A percentile compares a stretch with the other conserved stretches of the same genome.
Evolutionary conservation across 2,329 filamentous ascomycete species (phyloP).

Genomic region (Botryosphaeria dothidea): DNA sequence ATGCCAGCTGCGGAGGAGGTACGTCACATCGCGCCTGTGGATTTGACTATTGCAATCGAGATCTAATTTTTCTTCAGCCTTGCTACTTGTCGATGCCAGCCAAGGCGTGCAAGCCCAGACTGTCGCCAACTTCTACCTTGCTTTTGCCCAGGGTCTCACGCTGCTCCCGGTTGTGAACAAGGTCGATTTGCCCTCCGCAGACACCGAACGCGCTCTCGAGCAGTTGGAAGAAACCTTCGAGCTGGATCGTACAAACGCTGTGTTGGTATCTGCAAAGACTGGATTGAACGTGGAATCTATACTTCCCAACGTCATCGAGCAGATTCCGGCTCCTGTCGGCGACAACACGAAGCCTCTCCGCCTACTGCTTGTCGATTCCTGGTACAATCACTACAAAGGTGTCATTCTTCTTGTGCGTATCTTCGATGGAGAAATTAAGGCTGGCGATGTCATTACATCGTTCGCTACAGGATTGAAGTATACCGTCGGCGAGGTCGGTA

Average conservation of each 20-base stretch:
- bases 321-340: conserved; percentile 78
- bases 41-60: not conserved
- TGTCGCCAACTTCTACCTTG: conserved; percentile 97
- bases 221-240: conserved; percentile 89
- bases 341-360: conserved; percentile 72
- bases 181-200: conserved; percentile 87
- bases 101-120: conserved; percentile 98
- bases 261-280: conserved; percentile 89
- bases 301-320: conserved; percentile 80
- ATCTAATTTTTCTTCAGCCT: conserved; percentile 49
- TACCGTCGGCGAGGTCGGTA: conserved; percentile 92
- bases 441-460: conserved; percentile 84
- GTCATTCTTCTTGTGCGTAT: conserved; percentile 88
- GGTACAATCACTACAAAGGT: conserved; percentile 96
- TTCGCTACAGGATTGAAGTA: conserved; percentile 89
- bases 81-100: conserved; percentile 91
- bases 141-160: conserved; percentile 84
- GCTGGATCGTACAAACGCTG: conserved; percentile 72
- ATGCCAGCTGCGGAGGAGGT: conserved; percentile 86
- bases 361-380: conserved; percentile 91
- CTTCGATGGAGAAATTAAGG: conserved; percentile 81
- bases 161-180: conserved; percentile 96
- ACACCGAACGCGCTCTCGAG: conserved; percentile 79
- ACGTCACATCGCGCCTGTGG: not conserved
- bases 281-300: conserved; percentile 83